These are phyloP conservation scores for Ophiocordyceps unilateralis DNA, from an alignment of 2,329 filamentous ascomycete genomes.

Conservation along the genomic window DNA sequence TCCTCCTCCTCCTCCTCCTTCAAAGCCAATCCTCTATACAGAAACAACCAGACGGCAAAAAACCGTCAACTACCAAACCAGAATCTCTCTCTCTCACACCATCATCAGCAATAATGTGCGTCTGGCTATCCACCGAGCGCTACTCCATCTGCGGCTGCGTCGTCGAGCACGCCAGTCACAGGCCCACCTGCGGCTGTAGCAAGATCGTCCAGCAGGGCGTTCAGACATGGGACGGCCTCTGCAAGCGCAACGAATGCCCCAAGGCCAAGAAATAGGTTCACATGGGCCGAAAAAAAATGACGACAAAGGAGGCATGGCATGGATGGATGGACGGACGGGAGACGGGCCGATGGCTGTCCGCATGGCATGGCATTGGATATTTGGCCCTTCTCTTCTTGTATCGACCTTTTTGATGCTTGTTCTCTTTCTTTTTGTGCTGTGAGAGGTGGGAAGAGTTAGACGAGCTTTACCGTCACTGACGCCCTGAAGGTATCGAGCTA, in stretches of 20 bases:
- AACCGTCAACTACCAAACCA: too few species aligned
- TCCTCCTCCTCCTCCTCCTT: too few species aligned
- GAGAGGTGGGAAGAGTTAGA: too few species aligned
- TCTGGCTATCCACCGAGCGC: constrained; percentile 14
- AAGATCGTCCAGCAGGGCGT: constrained; percentile 11
- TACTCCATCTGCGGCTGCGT: constrained; percentile 17
- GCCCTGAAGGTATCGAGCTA: too few species aligned
- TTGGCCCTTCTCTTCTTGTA: too few species aligned
- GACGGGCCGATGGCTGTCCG: not conserved
- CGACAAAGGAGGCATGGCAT: not conserved
- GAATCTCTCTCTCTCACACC: too few species aligned
- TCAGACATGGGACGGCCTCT: constrained; percentile 16
- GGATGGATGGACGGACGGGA: not conserved
- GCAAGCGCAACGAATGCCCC: constrained; percentile 13
- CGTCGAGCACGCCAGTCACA: constrained; percentile 6
- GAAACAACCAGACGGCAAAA: not conserved
- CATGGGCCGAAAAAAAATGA: too few species aligned
- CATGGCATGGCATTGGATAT: too few species aligned
- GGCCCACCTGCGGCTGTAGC: constrained; percentile 14
- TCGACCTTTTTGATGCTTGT: too few species aligned
- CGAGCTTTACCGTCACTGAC: too few species aligned
- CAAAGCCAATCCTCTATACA: too few species aligned
- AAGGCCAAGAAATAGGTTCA: constrained; percentile 4
- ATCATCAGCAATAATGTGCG: constrained; percentile 13
- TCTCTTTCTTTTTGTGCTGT: too few species aligned